Evolutionary conservation across 768 basidiomycete species (phyloP).

Genomic region (Pleurotus salmoneostramineus): DNA sequence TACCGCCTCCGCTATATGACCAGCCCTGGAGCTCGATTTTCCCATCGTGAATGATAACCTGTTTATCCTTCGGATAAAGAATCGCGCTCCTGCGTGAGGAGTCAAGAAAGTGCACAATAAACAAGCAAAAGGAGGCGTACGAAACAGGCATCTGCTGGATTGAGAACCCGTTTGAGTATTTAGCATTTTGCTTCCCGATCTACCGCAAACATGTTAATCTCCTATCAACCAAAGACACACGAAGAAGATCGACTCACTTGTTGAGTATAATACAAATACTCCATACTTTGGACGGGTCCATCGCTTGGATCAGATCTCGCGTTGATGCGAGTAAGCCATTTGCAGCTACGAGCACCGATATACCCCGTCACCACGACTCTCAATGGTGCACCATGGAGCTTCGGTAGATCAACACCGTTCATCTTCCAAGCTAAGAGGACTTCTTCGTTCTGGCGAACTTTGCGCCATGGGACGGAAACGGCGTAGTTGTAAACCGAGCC

Average conservation of each 20-base stretch:
- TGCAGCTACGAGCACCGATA: slow-evolving; percentile 51
- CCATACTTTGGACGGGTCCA: slow-evolving; percentile 49
- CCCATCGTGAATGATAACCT: slow-evolving; percentile 45
- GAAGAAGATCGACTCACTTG: slow-evolving; percentile 27
- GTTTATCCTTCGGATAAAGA: slow-evolving; percentile 37
- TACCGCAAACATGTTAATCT: slow-evolving; percentile 13
- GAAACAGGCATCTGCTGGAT: slow-evolving; percentile 59
- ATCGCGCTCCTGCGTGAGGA: slow-evolving; percentile 56
- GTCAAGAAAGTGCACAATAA: too few species aligned
- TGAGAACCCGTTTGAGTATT: slow-evolving; percentile 51
- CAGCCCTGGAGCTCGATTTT: slow-evolving; percentile 38
- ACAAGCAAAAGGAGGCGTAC: too few species aligned
- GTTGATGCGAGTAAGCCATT: slow-evolving; percentile 53
- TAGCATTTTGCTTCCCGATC: slow-evolving; percentile 50
- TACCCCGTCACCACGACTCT: slow-evolving; percentile 49
- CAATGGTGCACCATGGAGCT: slow-evolving; percentile 48
- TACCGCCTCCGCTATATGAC: slow-evolving; percentile 44
- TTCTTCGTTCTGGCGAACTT: slow-evolving; percentile 42
- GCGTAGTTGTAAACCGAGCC: slow-evolving; percentile 33
- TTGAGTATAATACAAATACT: slow-evolving; percentile 48
- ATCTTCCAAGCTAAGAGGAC: slow-evolving; percentile 53
- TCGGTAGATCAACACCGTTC: slow-evolving; percentile 44
- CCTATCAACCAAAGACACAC: background rate
- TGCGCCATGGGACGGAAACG: slow-evolving; percentile 46
- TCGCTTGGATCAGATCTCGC: slow-evolving; percentile 43